Conservation (phyloP, 345 rosid genomes). For the Cardiospermum halicacabum region DNA sequence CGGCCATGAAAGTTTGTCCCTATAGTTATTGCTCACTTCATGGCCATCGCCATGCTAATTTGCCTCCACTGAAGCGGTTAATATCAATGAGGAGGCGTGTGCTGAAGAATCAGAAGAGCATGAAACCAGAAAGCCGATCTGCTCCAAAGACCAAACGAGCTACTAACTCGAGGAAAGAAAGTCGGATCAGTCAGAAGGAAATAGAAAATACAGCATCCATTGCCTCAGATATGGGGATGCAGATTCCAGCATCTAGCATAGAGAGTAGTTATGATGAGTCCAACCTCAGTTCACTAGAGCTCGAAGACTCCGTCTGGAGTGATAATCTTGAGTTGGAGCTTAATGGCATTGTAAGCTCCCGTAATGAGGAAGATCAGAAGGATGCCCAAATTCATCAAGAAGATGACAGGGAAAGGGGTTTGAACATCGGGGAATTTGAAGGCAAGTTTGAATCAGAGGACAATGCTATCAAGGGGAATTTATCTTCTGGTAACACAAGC, state of each 20-base stretch:
- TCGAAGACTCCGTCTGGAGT: conserved; percentile 1
- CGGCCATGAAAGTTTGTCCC: conserved; percentile 40
- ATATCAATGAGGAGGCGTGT: conserved; percentile 55
- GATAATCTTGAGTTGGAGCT: background rate
- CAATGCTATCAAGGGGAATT: background rate
- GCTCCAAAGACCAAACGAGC: conserved; percentile 28
- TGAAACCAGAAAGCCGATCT: conserved; percentile 31
- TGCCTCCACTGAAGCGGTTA: conserved; percentile 55
- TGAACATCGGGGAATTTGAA: conserved; percentile 13
- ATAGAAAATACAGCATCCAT: background rate
- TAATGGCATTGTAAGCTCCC: conserved; percentile 4
- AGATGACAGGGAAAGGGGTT: conserved; percentile 14
- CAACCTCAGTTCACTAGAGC: background rate
- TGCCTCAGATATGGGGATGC: background rate
- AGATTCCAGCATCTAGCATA: background rate
- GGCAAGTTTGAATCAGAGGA: conserved; percentile 9
- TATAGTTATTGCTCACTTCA: conserved; percentile 92
- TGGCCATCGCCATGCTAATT: conserved; percentile 49
- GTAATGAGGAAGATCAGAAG: conserved; percentile 11
- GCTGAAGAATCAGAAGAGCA: conserved; percentile 43
- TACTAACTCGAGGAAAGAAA: conserved; percentile 30
- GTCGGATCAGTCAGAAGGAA: conserved; percentile 7
- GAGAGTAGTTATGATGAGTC: conserved; percentile 9
- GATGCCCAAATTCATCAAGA: conserved; percentile 12
- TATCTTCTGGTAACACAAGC: conserved; percentile 13